phyloP scores from a whole-genome alignment of 2,329 filamentous ascomycete genomes.

The Colletotrichum liaoningense region DNA sequence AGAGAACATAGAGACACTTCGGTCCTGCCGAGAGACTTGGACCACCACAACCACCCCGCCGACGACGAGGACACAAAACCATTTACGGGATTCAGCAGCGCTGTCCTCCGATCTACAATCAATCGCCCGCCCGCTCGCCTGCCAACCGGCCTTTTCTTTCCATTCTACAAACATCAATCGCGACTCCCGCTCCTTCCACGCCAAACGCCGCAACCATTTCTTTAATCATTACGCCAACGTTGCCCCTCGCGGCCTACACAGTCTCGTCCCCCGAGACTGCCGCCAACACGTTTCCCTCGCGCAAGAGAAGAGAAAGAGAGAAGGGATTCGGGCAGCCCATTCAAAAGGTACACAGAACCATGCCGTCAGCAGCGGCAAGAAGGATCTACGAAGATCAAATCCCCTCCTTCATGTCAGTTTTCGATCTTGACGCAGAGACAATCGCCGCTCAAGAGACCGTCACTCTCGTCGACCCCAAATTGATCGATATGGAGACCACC shows the following conservation, averaged over 20 bases:
- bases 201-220: conserved; percentile 33
- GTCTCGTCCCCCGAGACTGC: conserved; percentile 35
- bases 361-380: conserved; percentile 72
- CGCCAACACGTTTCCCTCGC: conserved; percentile 32
- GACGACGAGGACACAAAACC: conserved; percentile 20
- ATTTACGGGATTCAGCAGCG: conserved; percentile 62
- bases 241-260: conserved; percentile 20
- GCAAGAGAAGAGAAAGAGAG: conserved; percentile 36
- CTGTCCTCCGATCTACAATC: conserved; percentile 53
- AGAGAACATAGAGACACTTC: conserved; percentile 9
- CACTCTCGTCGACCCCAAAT: conserved; percentile 65
- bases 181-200: conserved; percentile 27
- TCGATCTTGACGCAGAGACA: conserved; percentile 71
- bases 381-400: conserved; percentile 76
- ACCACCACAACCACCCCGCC: conserved; percentile 16
- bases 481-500: conserved; percentile 59
- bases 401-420: conserved; percentile 82
- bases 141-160: conserved; percentile 20
- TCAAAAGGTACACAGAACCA: conserved; percentile 49
- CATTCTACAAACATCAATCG: conserved; percentile 19
- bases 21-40: conserved; percentile 21
- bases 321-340: conserved; percentile 33
- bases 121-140: conserved; percentile 14
- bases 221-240: conserved; percentile 28
- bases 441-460: conserved; percentile 66